Conservation (phyloP, 306 rosid species). For the Casuarina glauca region DNA sequence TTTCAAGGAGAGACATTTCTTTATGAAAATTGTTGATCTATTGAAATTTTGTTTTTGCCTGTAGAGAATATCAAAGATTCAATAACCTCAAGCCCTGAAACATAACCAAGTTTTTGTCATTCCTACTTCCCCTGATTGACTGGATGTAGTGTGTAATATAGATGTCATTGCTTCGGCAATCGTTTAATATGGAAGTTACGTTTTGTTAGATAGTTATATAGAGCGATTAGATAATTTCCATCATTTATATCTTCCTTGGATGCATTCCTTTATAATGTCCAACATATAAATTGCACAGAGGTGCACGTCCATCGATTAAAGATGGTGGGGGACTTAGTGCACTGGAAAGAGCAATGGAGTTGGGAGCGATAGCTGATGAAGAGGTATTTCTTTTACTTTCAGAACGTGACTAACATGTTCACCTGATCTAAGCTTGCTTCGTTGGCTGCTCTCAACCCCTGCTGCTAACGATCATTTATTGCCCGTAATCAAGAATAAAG, state of each 20-base stretch:
- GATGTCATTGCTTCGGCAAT: not conserved
- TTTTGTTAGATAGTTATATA: not conserved
- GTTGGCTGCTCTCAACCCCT: not conserved
- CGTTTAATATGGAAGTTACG: not conserved
- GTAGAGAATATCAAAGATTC: not conserved
- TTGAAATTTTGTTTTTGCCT: not conserved
- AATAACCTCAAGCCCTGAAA: not conserved
- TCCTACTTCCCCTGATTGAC: not conserved
- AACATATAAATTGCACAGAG: slow-evolving; percentile 52
- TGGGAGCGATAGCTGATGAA: slow-evolving; percentile 95
- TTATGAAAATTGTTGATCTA: not conserved
- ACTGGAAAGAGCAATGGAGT: slow-evolving; percentile 95
- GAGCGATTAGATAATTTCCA: not conserved
- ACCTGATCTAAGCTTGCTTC: not conserved
- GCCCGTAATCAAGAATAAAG: not conserved
- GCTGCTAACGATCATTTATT: not conserved
- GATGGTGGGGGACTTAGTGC: slow-evolving; percentile 78
- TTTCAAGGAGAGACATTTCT: not conserved
- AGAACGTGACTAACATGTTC: slow-evolving; percentile 36
- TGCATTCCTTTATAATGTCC: slow-evolving; percentile 8
- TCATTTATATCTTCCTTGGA: not conserved
- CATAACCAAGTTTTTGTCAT: not conserved
- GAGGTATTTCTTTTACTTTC: slow-evolving; percentile 77
- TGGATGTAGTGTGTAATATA: not conserved
- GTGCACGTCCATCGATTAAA: slow-evolving; percentile 74